Evolutionary conservation across 2,329 filamentous ascomycete species (phyloP).

Genomic region (Aschersonia sp.): DNA sequence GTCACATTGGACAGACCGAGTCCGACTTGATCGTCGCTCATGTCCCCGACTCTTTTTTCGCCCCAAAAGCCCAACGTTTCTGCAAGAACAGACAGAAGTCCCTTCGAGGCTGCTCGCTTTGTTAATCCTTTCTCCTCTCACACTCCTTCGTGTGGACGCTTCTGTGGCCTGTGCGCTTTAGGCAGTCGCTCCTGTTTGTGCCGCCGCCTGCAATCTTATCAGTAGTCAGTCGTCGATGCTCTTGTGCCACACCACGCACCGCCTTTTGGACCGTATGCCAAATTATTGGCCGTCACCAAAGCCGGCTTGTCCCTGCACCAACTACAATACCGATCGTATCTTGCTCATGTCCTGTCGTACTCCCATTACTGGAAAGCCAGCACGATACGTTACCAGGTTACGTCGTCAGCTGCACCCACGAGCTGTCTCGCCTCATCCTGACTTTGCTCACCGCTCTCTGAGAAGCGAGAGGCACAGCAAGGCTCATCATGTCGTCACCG

Average conservation of each 20-base stretch:
- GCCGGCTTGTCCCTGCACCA: background rate
- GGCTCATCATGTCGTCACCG: conserved; percentile 9
- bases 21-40: background rate
- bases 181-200: background rate
- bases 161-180: background rate
- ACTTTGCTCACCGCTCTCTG: conserved; percentile 1
- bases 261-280: background rate
- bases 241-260: background rate
- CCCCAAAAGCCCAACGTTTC: too few species aligned
- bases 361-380: background rate
- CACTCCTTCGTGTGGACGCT: background rate
- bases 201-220: too few species aligned
- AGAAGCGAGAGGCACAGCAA: conserved; percentile 3
- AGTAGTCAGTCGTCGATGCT: background rate
- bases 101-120: background rate
- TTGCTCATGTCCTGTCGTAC: conserved; percentile 1
- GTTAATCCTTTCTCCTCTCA: background rate
- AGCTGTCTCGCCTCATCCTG: background rate
- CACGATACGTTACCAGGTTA: background rate
- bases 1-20: background rate
- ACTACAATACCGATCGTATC: background rate
- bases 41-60: background rate
- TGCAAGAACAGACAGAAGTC: too few species aligned
- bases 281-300: background rate
- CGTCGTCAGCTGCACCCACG: background rate